phyloP scores from a whole-genome alignment of 768 basidiomycete genomes.

The Naganishia antarctica region DNA sequence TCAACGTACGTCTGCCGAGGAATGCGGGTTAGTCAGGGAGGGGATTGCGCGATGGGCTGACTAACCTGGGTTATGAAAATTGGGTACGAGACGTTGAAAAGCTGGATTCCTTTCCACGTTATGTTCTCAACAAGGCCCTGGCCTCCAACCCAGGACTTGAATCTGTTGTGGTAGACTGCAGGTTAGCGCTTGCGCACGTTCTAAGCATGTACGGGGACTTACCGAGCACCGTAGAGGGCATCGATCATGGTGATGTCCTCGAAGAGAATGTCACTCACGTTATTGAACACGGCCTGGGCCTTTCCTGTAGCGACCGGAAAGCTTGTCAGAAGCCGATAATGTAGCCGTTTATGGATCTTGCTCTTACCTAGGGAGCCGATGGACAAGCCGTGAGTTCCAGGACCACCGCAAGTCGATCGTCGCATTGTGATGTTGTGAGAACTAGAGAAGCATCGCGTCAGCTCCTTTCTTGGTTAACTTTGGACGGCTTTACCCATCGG shows the following conservation, averaged over 20 bases:
- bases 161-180: constrained; percentile 25
- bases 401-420: constrained; percentile 54
- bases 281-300: constrained; percentile 49
- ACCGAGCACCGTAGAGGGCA: constrained; percentile 54
- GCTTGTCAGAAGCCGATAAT: neutral
- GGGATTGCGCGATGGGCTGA: neutral
- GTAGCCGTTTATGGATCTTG: too few relatives aligned
- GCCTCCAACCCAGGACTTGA: constrained; percentile 57
- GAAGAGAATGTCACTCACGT: constrained; percentile 54
- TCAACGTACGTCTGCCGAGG: constrained; percentile 12
- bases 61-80: constrained; percentile 56
- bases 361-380: constrained; percentile 53
- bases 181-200: too few relatives aligned
- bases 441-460: constrained; percentile 50
- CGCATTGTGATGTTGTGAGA: constrained; percentile 52
- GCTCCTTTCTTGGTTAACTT: too few relatives aligned
- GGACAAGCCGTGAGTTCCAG: constrained; percentile 53
- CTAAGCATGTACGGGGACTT: neutral
- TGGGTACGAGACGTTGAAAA: constrained; percentile 53
- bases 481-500: too few relatives aligned
- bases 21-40: constrained; percentile 6
- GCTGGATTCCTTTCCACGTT: constrained; percentile 54
- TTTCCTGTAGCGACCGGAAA: constrained; percentile 14
- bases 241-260: constrained; percentile 56
- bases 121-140: constrained; percentile 53